Evolutionary conservation across 192 early-diverging fungal genomes (phyloP).

Genomic region (Entophlyctis luteolus): DNA sequence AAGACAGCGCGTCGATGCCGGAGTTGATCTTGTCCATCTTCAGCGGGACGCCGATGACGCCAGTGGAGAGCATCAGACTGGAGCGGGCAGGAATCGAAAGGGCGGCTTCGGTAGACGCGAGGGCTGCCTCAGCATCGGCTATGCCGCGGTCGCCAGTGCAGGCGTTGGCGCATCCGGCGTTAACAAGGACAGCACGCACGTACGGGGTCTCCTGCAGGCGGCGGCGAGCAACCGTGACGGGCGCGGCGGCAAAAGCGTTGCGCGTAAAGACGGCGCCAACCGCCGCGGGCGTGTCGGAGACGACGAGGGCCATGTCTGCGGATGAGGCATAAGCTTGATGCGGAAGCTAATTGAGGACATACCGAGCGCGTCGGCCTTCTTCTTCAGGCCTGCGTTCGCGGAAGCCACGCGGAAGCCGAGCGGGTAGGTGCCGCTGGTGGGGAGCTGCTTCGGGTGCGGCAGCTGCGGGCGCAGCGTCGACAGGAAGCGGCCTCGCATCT

Average conservation of each 20-base stretch:
- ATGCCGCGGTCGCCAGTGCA: slow-evolving; percentile 86
- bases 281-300: slow-evolving; percentile 62
- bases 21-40: slow-evolving; percentile 75
- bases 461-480: background rate
- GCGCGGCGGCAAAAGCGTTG: slow-evolving; percentile 88
- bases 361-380: slow-evolving; percentile 56
- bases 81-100: slow-evolving; percentile 39
- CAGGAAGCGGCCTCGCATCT: too few relatives aligned
- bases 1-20: slow-evolving; percentile 54
- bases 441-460: slow-evolving; percentile 36
- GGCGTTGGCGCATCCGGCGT: slow-evolving; percentile 81
- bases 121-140: slow-evolving; percentile 71
- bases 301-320: slow-evolving; percentile 73
- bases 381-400: slow-evolving; percentile 75
- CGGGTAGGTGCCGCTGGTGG: slow-evolving; percentile 76
- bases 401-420: slow-evolving; percentile 78
- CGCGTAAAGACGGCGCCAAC: slow-evolving; percentile 89
- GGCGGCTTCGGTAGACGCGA: slow-evolving; percentile 50
- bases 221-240: slow-evolving; percentile 69
- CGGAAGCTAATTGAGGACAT: background rate
- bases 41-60: slow-evolving; percentile 91
- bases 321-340: background rate
- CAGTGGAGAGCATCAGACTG: slow-evolving; percentile 88
- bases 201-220: slow-evolving; percentile 37
- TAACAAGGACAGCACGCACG: slow-evolving; percentile 5